Evolutionary conservation across 2,329 filamentous ascomycete species (phyloP), one percentile per base, ranked within the genome.

Genomic region (Mycosphaerella arachidis): DNA sequence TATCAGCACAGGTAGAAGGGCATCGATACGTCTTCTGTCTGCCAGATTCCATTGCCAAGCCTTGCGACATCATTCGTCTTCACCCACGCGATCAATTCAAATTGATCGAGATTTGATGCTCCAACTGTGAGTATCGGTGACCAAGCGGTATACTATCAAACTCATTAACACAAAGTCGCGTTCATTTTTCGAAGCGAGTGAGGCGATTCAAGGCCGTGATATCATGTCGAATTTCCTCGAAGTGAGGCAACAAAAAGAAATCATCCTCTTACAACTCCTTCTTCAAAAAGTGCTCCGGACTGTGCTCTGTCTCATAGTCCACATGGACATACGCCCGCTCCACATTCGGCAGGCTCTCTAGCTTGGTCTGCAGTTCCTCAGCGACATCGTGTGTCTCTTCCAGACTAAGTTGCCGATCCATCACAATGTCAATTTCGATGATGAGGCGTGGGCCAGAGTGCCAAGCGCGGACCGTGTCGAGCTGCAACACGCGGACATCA

Each of bases 301-400:
- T 92, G 75, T 97, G 94, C 18, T 89, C 92, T 4, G 92, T 97
- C 79, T 97, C 94, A 69, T 95, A 97, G 75, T 99, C 94, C 18
- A 97, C 92, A 74, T 99, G 94, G 20, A 97, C 94, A 73, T 97
- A 97, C 0, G 92, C 92, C 60, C 94, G 81, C 82, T 97, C 94
- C 9, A 97, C 87, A 72, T 96, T 88, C 0, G 94, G 93, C 64
- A 99, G 76, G 58, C 87, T 90, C 82, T 99, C 94, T 2, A 97
- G 81, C 79, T 97, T 97, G 63, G 89, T 89, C 80, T 99, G 94
- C 68, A 99, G 81, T 69, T 89, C 92, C 76, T 99, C 94, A 0
- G 94, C 93, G 12, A 97, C 85, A 71, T 99, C 94, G 74, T 99
- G 94, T 0, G 92, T 94, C 55, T 87, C 86, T 63, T 84, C 82